These are phyloP conservation scores for Exidia glandulosa DNA, from an alignment of 768 basidiomycete species.

Conservation along the genomic window DNA sequence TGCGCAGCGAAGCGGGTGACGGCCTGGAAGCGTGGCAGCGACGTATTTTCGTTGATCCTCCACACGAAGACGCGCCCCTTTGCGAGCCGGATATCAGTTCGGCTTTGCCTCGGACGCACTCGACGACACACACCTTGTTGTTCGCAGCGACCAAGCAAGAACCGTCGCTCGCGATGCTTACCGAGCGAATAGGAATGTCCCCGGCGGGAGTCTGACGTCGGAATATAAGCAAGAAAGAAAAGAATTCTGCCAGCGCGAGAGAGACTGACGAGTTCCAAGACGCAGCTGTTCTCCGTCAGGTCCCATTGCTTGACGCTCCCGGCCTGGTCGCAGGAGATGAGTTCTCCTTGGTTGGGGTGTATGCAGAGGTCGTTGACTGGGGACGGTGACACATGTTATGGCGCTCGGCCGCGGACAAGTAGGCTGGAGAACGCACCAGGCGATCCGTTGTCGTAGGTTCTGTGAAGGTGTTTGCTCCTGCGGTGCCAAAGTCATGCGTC, in stretches of 20 bases:
- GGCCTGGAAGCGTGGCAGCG: constrained; percentile 80
- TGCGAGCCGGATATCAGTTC: constrained; percentile 19
- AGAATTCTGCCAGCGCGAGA: too few relatives aligned
- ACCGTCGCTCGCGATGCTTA: constrained; percentile 88
- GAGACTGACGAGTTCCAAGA: constrained; percentile 79
- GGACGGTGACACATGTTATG: neutral
- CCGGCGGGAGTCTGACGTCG: constrained; percentile 86
- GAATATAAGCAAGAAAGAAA: neutral
- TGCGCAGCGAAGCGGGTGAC: constrained; percentile 94
- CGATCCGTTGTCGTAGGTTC: constrained; percentile 89
- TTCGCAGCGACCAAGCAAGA: constrained; percentile 94
- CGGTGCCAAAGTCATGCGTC: constrained; percentile 12
- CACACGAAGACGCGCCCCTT: constrained; percentile 89
- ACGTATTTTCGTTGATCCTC: constrained; percentile 79
- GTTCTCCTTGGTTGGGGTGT: constrained; percentile 97
- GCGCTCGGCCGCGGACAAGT: neutral
- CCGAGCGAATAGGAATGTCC: constrained; percentile 91
- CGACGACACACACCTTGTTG: constrained; percentile 56
- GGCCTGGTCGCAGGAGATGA: constrained; percentile 96
- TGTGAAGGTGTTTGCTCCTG: constrained; percentile 72
- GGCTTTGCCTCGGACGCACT: neutral
- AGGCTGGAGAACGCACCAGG: constrained; percentile 42
- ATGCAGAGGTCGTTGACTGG: constrained; percentile 92
- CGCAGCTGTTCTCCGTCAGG: constrained; percentile 89
- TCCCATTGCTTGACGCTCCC: constrained; percentile 99